Evolutionary conservation across 1,284 basidiomycete species (phyloP).

Genomic region (Psilocybe mexicana): DNA sequence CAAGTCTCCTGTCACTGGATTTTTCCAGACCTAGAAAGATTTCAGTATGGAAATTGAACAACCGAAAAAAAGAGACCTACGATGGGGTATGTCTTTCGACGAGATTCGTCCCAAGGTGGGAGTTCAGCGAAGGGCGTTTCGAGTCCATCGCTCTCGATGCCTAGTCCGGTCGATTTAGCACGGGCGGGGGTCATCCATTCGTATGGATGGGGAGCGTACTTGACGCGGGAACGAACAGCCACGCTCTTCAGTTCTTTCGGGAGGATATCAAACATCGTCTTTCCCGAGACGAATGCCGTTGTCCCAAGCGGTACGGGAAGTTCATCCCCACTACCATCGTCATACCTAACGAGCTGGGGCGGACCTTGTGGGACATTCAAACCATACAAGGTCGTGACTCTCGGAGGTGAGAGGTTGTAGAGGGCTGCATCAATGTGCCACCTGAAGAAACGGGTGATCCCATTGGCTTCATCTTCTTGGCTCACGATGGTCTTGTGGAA

Average conservation of each 20-base stretch:
- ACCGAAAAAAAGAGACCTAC: constrained; percentile 25
- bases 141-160: constrained; percentile 72
- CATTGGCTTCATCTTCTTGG: constrained; percentile 73
- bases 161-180: constrained; percentile 73
- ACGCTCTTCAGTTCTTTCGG: constrained; percentile 76
- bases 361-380: constrained; percentile 71
- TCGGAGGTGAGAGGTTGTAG: constrained; percentile 83
- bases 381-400: constrained; percentile 86
- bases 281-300: constrained; percentile 81
- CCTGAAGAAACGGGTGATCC: constrained; percentile 85
- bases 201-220: constrained; percentile 71
- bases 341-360: constrained; percentile 75
- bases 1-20: constrained; percentile 71
- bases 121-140: constrained; percentile 67
- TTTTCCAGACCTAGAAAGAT: constrained; percentile 72
- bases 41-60: background rate
- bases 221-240: constrained; percentile 70
- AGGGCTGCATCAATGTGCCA: constrained; percentile 96
- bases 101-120: constrained; percentile 71
- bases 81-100: constrained; percentile 66
- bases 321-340: constrained; percentile 86
- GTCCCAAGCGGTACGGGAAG: constrained; percentile 82
- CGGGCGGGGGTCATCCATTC: constrained; percentile 82
- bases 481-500: constrained; percentile 84
- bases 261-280: constrained; percentile 84